phyloP scores from a whole-genome alignment of 1,284 basidiomycete species.

The Malassezia brasiliensis region DNA sequence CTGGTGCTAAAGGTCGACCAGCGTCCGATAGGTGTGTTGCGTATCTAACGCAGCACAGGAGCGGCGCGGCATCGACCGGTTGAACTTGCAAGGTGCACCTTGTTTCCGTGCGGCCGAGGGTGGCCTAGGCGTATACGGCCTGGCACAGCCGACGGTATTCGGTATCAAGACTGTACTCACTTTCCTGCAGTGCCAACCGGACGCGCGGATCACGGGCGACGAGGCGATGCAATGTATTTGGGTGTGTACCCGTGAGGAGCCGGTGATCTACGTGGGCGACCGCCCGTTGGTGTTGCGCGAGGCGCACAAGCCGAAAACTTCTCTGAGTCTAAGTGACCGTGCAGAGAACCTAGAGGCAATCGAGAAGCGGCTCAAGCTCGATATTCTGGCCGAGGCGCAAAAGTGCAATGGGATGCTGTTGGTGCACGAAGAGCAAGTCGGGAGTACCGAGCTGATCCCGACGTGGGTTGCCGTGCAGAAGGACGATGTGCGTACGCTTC shows the following conservation, averaged over 20 bases:
- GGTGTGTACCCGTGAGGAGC: slow-evolving; percentile 61
- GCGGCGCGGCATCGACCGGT: slow-evolving; percentile 54
- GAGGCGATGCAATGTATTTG: slow-evolving; percentile 48
- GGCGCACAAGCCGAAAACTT: slow-evolving; percentile 69
- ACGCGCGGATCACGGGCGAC: neutral
- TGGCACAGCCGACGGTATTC: slow-evolving; percentile 83
- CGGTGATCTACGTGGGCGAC: slow-evolving; percentile 90
- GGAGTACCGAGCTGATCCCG: slow-evolving; percentile 60
- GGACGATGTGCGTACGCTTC: slow-evolving; percentile 72
- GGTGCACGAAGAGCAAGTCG: slow-evolving; percentile 74
- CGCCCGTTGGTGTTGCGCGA: slow-evolving; percentile 93
- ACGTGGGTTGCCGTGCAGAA: slow-evolving; percentile 90
- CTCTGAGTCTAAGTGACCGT: slow-evolving; percentile 74
- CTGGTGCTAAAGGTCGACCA: slow-evolving; percentile 77
- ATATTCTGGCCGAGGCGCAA: slow-evolving; percentile 79
- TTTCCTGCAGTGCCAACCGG: slow-evolving; percentile 56
- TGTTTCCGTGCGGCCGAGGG: slow-evolving; percentile 69
- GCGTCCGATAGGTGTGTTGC: slow-evolving; percentile 4
- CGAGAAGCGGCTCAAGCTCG: slow-evolving; percentile 71
- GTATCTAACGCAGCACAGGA: neutral
- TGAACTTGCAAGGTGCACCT: slow-evolving; percentile 80
- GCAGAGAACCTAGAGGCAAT: slow-evolving; percentile 93
- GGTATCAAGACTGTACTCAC: slow-evolving; percentile 86
- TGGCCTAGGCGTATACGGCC: slow-evolving; percentile 49
- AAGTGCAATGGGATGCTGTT: slow-evolving; percentile 82